Conservation (phyloP, 345 rosid species). For the Barbarea vulgaris region DNA sequence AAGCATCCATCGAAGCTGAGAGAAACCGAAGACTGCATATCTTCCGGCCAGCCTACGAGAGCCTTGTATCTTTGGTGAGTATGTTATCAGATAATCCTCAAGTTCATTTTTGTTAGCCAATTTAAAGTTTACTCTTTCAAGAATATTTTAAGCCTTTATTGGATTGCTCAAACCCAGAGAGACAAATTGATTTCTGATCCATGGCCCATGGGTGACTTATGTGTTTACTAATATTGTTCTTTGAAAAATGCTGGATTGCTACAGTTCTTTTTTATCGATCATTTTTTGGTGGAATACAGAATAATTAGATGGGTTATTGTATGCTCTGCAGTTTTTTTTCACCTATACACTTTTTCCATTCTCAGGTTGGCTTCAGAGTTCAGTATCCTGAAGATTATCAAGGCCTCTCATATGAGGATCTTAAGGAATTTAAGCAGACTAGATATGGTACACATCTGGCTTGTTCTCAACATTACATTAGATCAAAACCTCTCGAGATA, state of each 20-base stretch:
- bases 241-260: constrained; percentile 2
- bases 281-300: constrained; percentile 18
- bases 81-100: constrained; percentile 4
- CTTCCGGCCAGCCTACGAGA: constrained; percentile 73
- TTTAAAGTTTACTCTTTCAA: constrained; percentile 7
- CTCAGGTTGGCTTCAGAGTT: constrained; percentile 92
- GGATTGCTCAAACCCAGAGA: not conserved
- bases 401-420: constrained; percentile 89
- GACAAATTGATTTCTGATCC: constrained; percentile 9
- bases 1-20: constrained; percentile 76
- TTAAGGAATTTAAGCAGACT: constrained; percentile 92
- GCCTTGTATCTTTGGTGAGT: constrained; percentile 91
- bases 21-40: constrained; percentile 80
- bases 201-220: constrained; percentile 10
- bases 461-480: constrained; percentile 21
- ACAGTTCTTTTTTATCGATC: not conserved
- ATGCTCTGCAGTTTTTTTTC: constrained; percentile 19
- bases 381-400: constrained; percentile 90
- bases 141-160: not conserved
- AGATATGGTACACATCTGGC: constrained; percentile 75
- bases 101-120: constrained; percentile 17
- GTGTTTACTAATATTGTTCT: constrained; percentile 12
- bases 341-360: constrained; percentile 25
- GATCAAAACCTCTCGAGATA: constrained; percentile 10
- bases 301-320: constrained; percentile 15